A percentile compares a stretch with the other conserved stretches of the same genome.
Evolutionary conservation across 2,329 filamentous ascomycete species (phyloP).

Genomic region (Neophaeococcomyces mojaviensis): DNA sequence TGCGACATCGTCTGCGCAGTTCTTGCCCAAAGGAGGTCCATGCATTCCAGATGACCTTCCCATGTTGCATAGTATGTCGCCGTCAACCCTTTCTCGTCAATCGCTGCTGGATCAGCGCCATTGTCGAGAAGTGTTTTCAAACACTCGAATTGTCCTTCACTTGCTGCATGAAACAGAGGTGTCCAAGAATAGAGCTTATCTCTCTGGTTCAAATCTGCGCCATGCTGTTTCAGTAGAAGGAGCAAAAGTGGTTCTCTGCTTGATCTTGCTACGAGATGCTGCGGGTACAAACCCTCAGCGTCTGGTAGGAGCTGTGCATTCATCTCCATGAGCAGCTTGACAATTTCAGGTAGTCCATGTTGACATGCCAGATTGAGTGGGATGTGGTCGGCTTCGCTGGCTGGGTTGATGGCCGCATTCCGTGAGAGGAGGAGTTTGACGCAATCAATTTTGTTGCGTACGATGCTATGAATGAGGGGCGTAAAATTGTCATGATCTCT

Average conservation of each 20-base stretch:
- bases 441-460: conserved; percentile 73
- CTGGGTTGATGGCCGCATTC: conserved; percentile 77
- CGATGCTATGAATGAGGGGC: conserved; percentile 88
- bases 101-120: conserved; percentile 67
- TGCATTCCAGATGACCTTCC: conserved; percentile 93
- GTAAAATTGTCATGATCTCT: conserved; percentile 98
- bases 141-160: conserved; percentile 88
- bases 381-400: conserved; percentile 82
- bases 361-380: conserved; percentile 93
- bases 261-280: conserved; percentile 87
- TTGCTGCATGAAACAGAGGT: conserved; percentile 88
- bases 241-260: conserved; percentile 74
- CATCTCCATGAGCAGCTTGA: conserved; percentile 73
- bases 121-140: conserved; percentile 72
- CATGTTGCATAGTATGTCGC: conserved; percentile 98
- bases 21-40: conserved; percentile 62
- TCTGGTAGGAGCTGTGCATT: conserved; percentile 81
- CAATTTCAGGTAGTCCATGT: conserved; percentile 76
- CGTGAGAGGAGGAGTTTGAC: conserved; percentile 69
- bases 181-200: conserved; percentile 98
- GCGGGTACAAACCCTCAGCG: conserved; percentile 92
- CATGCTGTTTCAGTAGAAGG: conserved; percentile 71
- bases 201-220: conserved; percentile 81
- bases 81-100: conserved; percentile 86
- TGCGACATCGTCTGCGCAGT: conserved; percentile 16